These are phyloP conservation scores for Diutina rugosa DNA, from an alignment of 1,139 yeast genomes.

Conservation along the genomic window DNA sequence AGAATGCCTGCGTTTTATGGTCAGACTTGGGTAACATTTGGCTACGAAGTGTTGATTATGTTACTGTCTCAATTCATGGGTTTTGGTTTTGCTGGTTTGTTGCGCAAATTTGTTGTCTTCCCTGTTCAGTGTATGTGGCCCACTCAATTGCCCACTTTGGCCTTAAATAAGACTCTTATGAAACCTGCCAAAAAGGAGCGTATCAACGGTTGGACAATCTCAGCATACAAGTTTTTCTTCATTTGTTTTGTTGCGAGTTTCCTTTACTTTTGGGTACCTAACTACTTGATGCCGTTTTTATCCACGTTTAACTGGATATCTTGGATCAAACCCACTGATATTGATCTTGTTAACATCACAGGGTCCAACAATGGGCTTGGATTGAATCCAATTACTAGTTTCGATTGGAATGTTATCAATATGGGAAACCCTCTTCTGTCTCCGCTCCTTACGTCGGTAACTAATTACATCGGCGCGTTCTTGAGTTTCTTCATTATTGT, in stretches of 20 bases:
- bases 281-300: conserved; percentile 36
- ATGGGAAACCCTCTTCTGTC: background rate
- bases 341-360: conserved; percentile 39
- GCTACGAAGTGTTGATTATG: conserved; percentile 34
- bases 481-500: conserved; percentile 13
- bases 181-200: conserved; percentile 23
- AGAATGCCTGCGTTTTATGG: conserved; percentile 17
- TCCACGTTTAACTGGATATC: conserved; percentile 49
- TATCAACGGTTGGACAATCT: conserved; percentile 39
- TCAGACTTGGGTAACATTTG: conserved; percentile 26
- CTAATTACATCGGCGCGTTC: background rate
- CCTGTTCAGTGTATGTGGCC: conserved; percentile 51
- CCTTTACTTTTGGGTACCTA: conserved; percentile 45
- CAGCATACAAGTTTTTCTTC: conserved; percentile 34
- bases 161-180: conserved; percentile 42
- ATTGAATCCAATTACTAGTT: conserved; percentile 38
- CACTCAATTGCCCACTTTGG: conserved; percentile 37
- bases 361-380: conserved; percentile 43
- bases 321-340: conserved; percentile 47
- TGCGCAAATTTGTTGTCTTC: conserved; percentile 41
- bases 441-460: background rate
- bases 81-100: conserved; percentile 1
- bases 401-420: conserved; percentile 32
- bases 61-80: conserved; percentile 14
- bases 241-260: conserved; percentile 21